Percentiles rank a stretch among this genome's conserved stretches.
Conservation (phyloP, 2,329 filamentous ascomycete species). For the Bipolaris zeicola region DNA sequence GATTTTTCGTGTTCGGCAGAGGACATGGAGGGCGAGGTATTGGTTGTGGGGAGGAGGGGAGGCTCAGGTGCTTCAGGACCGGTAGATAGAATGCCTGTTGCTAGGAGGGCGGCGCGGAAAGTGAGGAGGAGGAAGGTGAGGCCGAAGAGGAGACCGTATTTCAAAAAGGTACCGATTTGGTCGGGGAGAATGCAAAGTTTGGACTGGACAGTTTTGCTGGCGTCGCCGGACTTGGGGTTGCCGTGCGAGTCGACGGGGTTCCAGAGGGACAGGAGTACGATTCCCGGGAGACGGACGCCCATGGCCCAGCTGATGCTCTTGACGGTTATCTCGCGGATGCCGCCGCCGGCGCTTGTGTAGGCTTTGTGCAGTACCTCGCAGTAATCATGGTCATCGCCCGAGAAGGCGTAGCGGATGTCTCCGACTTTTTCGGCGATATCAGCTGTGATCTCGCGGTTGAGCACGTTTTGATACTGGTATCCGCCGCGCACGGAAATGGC, state of each 20-base stretch:
- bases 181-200: constrained; percentile 90
- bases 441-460: constrained; percentile 75
- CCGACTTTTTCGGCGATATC: constrained; percentile 78
- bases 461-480: constrained; percentile 97
- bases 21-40: constrained; percentile 21
- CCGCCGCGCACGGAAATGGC: constrained; percentile 77
- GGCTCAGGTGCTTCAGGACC: constrained; percentile 4
- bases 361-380: constrained; percentile 84
- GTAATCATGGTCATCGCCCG: constrained; percentile 97
- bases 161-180: constrained; percentile 81
- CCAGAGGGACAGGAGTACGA: constrained; percentile 87
- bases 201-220: constrained; percentile 72
- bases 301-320: constrained; percentile 96
- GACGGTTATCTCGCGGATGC: constrained; percentile 81
- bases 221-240: constrained; percentile 47
- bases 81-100: constrained; percentile 24
- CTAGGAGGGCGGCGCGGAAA: constrained; percentile 51
- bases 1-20: constrained; percentile 25
- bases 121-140: constrained; percentile 58
- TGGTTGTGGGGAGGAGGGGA: constrained; percentile 38
- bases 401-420: constrained; percentile 85
- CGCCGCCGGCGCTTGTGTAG: constrained; percentile 63
- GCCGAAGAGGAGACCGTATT: constrained; percentile 70
- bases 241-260: constrained; percentile 75
- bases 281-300: constrained; percentile 87